Base-by-base conservation (phyloP, 345 rosid genomes). In the Hibiscus mutabilis region DNA sequence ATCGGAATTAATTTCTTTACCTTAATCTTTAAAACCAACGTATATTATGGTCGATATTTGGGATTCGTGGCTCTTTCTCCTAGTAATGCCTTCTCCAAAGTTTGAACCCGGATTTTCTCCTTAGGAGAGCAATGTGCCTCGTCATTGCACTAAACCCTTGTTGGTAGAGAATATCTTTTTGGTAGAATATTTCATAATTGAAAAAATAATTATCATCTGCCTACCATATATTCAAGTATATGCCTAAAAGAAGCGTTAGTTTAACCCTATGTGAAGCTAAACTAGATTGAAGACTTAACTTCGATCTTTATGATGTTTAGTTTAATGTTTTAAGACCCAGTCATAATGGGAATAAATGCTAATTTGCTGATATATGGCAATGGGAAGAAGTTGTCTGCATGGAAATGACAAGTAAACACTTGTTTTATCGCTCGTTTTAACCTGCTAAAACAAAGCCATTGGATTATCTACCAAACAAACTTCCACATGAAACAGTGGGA, bases 381-480 rank as follows among this genome's bases (percentile, higher is more conserved):
- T 60, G 64, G 33, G 64, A 60, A 29, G 7, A 60, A 15, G 1
- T 63, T 37, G 67, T 18, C 16, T 19, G 67, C 46, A 19, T 4
- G 22, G 24, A 64, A 13, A 64, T 40, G 68, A 64, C 31, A 64
- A 40, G 22, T 19, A 6, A 42, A 57, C 22, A 21, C 52, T 40
- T 64, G 68, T 64, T 64, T 64, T 40, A 21, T 40, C 16, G 4
- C 22, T 12, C 44, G 68, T 40, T 21, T 64, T 13, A 1, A 42
- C 18, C 9, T 64, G 18, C 24, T 66, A 8, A 66, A 66, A 24
- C 69, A 46, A 66, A 44, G 37, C 69, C 14, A 22, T 24, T 24
- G 69, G 56, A 57, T 11, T 57, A 57, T 24, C 13, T 22, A 66
- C 35, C 69, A 13, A 14, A 66, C 53, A 66, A 64, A 66, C 21